Percentiles rank a stretch among this genome's conserved stretches.
Conservation (phyloP, 2,329 filamentous ascomycete species). For the Akanthomyces uredinophilus region DNA sequence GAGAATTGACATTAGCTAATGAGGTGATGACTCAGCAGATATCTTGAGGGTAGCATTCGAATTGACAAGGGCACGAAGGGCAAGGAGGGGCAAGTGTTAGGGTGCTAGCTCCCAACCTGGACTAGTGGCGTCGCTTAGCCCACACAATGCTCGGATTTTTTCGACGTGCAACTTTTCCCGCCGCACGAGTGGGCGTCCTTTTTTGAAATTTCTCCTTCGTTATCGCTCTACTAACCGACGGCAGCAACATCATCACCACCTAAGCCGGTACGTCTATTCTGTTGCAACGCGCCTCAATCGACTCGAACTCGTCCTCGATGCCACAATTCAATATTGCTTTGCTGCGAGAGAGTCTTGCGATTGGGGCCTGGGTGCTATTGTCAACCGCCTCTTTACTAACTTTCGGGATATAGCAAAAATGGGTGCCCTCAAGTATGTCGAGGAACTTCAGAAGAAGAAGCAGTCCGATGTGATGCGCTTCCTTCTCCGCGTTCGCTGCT, state of each 20-base stretch:
- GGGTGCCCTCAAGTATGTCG: conserved; percentile 99
- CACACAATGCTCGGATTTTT: conserved; percentile 34
- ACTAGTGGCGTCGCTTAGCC: conserved; percentile 33
- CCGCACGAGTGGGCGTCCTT: conserved; percentile 16
- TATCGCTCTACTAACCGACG: conserved; percentile 32
- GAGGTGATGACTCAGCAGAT: conserved; percentile 10
- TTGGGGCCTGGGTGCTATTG: neutral
- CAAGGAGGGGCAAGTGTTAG: conserved; percentile 27
- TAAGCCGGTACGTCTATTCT: conserved; percentile 32
- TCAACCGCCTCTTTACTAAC: conserved; percentile 22
- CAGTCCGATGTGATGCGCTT: conserved; percentile 99
- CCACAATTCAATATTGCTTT: neutral
- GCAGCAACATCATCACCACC: conserved; percentile 31
- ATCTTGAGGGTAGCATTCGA: neutral
- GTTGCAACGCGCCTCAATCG: neutral
- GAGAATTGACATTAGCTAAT: conserved; percentile 33
- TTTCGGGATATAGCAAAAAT: conserved; percentile 58
- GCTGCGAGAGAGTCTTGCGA: conserved; percentile 2
- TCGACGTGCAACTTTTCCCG: conserved; percentile 28
- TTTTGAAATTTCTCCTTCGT: conserved; percentile 27
- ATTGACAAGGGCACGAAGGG: neutral
- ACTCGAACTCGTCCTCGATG: neutral
- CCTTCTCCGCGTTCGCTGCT: conserved; percentile 99
- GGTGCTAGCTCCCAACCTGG: conserved; percentile 21
- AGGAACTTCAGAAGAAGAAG: conserved; percentile 99